A percentile compares a stretch with the other conserved stretches of the same genome.
phyloP scores from a whole-genome alignment of 176 grass and related monocot genomes.

The Triticum dicoccoides region DNA sequence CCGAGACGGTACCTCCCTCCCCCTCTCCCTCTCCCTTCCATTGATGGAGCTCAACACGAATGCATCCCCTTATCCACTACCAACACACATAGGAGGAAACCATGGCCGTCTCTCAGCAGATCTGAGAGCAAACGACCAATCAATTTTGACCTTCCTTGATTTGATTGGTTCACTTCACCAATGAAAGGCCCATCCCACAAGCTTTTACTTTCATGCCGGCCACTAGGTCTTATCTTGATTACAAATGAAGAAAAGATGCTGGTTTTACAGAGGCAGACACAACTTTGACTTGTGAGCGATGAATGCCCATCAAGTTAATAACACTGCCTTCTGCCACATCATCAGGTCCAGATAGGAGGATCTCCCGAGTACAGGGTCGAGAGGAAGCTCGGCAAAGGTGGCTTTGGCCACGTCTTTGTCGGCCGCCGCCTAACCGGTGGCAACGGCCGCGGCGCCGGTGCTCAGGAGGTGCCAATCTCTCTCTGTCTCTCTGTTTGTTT shows the following conservation, averaged over 20 bases:
- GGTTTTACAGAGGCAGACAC: neutral
- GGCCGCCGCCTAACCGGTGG: slow-evolving; percentile 61
- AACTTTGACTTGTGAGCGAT: neutral
- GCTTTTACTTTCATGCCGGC: neutral
- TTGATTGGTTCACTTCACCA: too few species aligned
- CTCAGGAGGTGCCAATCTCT: slow-evolving; percentile 52
- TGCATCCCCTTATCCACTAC: too few species aligned
- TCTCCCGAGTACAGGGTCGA: slow-evolving; percentile 83
- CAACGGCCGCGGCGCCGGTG: slow-evolving; percentile 50
- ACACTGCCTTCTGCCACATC: neutral
- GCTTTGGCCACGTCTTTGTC: slow-evolving; percentile 88
- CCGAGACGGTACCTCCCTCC: slow-evolving; percentile 38
- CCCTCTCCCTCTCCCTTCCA: neutral
- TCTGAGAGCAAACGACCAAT: too few species aligned
- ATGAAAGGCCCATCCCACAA: too few species aligned
- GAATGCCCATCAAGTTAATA: slow-evolving; percentile 18
- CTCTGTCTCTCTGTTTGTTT: neutral
- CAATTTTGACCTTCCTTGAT: too few species aligned
- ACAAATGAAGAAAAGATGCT: too few species aligned
- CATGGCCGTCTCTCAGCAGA: too few species aligned
- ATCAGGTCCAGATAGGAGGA: slow-evolving; percentile 82
- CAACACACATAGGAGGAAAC: too few species aligned
- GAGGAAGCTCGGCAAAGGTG: slow-evolving; percentile 86
- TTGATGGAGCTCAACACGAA: neutral
- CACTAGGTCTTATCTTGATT: neutral